These are phyloP conservation scores for Fusarium bactridioides DNA, from an alignment of 2,329 filamentous ascomycete genomes.

Conservation along the genomic window DNA sequence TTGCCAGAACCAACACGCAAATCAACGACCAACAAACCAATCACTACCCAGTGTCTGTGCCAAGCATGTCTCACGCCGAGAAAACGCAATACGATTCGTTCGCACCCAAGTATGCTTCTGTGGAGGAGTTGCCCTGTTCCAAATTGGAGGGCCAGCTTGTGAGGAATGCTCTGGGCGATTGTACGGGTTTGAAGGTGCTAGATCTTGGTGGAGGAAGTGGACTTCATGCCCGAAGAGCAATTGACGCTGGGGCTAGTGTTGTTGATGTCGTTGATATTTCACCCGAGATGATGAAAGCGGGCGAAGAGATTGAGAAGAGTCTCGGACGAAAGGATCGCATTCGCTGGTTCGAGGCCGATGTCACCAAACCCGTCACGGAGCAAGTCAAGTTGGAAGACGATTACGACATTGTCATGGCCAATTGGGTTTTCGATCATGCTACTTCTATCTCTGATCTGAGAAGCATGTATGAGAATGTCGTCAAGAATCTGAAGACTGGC, in stretches of 20 bases:
- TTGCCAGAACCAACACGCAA: neutral
- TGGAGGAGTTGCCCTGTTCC: neutral
- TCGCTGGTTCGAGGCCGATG: neutral
- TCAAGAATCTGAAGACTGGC: neutral
- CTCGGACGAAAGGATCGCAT: neutral
- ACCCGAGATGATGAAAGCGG: neutral
- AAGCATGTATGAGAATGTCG: neutral
- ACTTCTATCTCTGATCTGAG: neutral
- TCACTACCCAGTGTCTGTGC: neutral
- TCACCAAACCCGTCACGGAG: neutral
- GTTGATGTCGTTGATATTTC: neutral
- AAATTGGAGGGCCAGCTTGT: neutral
- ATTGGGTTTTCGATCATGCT: neutral
- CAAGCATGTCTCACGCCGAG: neutral
- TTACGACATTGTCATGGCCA: neutral
- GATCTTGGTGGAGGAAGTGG: neutral
- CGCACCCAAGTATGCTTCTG: neutral
- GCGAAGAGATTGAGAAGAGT: neutral
- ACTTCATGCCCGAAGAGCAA: neutral
- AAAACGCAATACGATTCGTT: neutral
- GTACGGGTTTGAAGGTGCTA: neutral
- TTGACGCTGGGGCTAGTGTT: neutral
- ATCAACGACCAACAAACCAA: neutral
- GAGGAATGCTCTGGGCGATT: neutral
- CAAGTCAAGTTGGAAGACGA: neutral